Evolutionary conservation across 768 basidiomycete species (phyloP), one percentile per base, ranked within the genome.

Genomic region (Phylloporus sp.): DNA sequence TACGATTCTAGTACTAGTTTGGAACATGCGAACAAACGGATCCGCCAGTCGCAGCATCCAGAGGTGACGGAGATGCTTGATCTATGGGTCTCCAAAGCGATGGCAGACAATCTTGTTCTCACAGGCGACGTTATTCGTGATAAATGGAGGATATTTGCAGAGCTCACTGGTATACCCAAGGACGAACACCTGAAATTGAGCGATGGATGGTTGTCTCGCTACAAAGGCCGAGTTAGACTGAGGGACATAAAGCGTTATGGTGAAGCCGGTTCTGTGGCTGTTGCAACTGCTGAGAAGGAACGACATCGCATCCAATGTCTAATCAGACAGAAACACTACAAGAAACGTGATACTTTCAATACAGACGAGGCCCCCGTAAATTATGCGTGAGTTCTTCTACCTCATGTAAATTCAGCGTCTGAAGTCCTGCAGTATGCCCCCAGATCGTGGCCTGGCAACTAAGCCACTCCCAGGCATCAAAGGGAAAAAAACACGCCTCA

Each of bases 81-180:
- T 1, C 52, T 73, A 1, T 74, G 73, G 73, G 62, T 72, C 3
- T 57, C 54, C 12, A 66, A 71, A 41, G 73, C 70, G 11, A 75
- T 76, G 67, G 69, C 70, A 6, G 61, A 72, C 13, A 12, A 23
- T 0, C 44, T 76, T n/a, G 16, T 61, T 0, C 26, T 77, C 16
- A 75, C 61, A 28, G 69, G 72, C 1, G 67, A 59, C 1, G 42
- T 59, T 26, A 20, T 56, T 10, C 13, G 23, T 1, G 47, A 56
- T 22, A 59, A 59, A 31, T 59, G 54, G 52, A 35, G 24, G 12
- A 0, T 11, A 1, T 59, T 56, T 42, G 50, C 54, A 4, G 35
- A 49, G 65, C 27, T 59, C 2, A 18, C 27, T 32, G 58, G 65
- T 0, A 48, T 76, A 36, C 70, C 67, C 1, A 29, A 63, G 3